phyloP scores from a whole-genome alignment of 345 rosid species.

The Citrus medica region DNA sequence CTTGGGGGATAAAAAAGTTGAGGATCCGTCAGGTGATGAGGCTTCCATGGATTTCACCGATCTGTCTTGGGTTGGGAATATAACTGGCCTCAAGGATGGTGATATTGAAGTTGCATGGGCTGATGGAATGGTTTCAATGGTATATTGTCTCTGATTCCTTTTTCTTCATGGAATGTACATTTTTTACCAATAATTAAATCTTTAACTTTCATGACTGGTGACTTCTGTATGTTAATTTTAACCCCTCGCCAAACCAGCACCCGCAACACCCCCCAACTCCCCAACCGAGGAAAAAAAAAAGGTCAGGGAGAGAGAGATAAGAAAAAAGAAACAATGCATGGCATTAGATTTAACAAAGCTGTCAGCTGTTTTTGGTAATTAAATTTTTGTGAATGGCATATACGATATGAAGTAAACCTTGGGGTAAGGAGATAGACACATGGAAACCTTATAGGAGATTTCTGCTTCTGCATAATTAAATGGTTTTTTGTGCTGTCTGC shows the following conservation, averaged over 20 bases:
- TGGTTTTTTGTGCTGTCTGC: not conserved
- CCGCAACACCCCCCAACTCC: too few relatives aligned
- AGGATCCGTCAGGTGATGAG: conserved; percentile 33
- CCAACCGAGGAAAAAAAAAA: too few relatives aligned
- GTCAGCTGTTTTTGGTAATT: not conserved
- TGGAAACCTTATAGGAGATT: not conserved
- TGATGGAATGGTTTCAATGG: conserved; percentile 91
- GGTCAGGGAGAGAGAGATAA: not conserved
- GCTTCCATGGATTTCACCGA: conserved; percentile 37
- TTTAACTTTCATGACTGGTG: not conserved
- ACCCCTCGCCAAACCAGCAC: too few relatives aligned
- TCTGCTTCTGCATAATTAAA: not conserved
- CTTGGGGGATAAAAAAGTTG: conserved; percentile 34
- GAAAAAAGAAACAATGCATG: not conserved
- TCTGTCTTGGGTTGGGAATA: conserved; percentile 97
- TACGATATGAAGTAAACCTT: not conserved
- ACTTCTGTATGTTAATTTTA: not conserved
- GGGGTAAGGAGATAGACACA: not conserved
- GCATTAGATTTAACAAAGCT: not conserved
- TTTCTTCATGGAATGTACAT: not conserved
- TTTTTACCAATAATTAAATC: not conserved
- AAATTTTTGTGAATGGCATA: not conserved
- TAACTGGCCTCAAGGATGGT: conserved; percentile 89
- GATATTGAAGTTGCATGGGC: conserved; percentile 99
- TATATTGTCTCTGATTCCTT: conserved; percentile 28